phyloP scores from a whole-genome alignment of 148 eudicot genomes.

The Oxyria digyna region DNA sequence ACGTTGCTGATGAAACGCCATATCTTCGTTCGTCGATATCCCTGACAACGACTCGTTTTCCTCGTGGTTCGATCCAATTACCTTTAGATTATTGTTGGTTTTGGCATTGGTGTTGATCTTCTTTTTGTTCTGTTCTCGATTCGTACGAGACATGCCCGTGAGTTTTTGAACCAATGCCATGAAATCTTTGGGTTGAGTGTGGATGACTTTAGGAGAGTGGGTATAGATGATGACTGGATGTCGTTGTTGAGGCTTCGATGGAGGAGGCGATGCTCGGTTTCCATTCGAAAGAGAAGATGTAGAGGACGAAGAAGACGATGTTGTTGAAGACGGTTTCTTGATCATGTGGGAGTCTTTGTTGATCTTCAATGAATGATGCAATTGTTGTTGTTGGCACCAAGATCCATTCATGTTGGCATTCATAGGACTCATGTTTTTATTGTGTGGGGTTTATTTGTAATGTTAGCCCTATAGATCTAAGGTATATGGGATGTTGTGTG shows the following conservation, averaged over 20 bases:
- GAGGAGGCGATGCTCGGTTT: background rate
- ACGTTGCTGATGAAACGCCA: background rate
- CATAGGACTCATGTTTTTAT: background rate
- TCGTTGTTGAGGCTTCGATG: constrained; percentile 14
- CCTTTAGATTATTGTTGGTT: background rate
- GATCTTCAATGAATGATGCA: constrained; percentile 16
- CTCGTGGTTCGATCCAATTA: background rate
- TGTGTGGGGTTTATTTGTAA: background rate
- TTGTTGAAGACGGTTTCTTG: constrained; percentile 17
- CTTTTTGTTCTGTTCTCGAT: constrained; percentile 18
- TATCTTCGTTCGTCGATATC: background rate
- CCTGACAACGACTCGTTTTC: constrained; percentile 3
- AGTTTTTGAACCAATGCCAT: constrained; percentile 73
- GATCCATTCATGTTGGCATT: background rate
- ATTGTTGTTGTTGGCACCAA: background rate
- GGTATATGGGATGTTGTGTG: too few species aligned
- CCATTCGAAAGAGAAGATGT: background rate
- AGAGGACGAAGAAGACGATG: background rate
- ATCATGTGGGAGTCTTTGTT: constrained; percentile 31
- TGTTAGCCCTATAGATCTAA: too few species aligned
- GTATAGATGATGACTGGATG: constrained; percentile 69
- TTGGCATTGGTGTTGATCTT: constrained; percentile 17
- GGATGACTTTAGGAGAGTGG: constrained; percentile 54
- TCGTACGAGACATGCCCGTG: constrained; percentile 32
- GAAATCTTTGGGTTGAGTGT: constrained; percentile 51